Evolutionary conservation across 305 asterid species (phyloP).

Genomic region (Solanum hybrid): DNA sequence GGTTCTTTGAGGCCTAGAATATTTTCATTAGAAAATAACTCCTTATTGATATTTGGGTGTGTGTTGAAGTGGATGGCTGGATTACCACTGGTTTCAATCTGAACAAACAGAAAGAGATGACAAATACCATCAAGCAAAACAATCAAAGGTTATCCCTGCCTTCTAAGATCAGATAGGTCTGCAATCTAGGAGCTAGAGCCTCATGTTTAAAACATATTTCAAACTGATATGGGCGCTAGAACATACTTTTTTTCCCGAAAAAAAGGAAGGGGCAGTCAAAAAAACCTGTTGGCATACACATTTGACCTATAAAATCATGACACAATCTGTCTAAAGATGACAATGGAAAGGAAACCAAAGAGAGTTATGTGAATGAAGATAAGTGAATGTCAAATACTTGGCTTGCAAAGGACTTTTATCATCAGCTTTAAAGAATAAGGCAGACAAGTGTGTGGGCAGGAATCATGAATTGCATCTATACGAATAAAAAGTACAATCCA

Average conservation of each 20-base stretch:
- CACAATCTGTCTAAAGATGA: not conserved
- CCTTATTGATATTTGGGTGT: slow-evolving; percentile 82
- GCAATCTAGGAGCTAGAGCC: not conserved
- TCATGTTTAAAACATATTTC: not conserved
- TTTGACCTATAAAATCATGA: not conserved
- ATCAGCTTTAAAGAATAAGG: not conserved
- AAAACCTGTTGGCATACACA: not conserved
- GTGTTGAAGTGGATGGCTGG: slow-evolving; percentile 60
- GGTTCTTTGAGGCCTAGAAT: slow-evolving; percentile 73
- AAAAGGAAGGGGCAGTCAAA: not conserved
- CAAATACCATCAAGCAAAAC: not conserved
- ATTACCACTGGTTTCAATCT: slow-evolving; percentile 76
- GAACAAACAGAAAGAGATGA: slow-evolving; percentile 12
- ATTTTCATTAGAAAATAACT: slow-evolving; percentile 55
- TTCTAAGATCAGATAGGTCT: not conserved
- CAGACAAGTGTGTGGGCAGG: not conserved
- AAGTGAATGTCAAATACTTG: not conserved
- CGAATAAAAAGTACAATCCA: not conserved
- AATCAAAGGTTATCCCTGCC: not conserved
- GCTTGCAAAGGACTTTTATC: not conserved
- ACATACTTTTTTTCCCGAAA: not conserved
- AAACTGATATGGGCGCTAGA: not conserved
- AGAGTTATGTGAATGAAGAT: not conserved
- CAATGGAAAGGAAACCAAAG: not conserved
- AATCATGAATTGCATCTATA: not conserved